Evolutionary conservation across 2,329 filamentous ascomycete species (phyloP), one percentile per base, ranked within the genome.

Genomic region (Cladobotryum protrusum): DNA sequence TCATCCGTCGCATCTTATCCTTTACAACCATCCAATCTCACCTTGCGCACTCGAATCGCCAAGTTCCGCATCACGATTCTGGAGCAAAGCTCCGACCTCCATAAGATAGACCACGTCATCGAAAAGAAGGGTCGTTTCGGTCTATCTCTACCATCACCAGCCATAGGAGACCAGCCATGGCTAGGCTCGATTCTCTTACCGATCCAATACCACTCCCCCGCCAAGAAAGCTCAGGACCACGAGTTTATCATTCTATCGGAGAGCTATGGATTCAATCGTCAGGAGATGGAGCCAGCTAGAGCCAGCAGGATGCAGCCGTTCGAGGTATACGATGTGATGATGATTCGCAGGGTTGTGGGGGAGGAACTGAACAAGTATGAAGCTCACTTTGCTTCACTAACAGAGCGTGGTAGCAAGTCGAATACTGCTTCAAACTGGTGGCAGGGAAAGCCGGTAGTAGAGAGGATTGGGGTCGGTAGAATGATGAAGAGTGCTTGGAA

Each of bases 281-380:
- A 49, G 8, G 48, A 49, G 36, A 40, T 49, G 48, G 43, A 43
- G 18, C 43, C 48, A 9, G 33, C 13, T 5, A 29, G 18, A 3
- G 48, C 48, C 4, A 34, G 6, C 5, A 40, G 40, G 40, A 40
- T 45, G 42, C 33, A 41, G 6, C 36, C 48, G 1, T 49, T 49
- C 29, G 43, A 40, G 9, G 43, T 45, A 3, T 49, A 49, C 18
- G 43, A 49, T 24, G 48, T 49, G 14, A 49, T 49, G 48, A 49
- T 49, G 48, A 45, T 49, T 18, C 37, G 35, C 11, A 45, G 48
- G 13, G 6, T 49, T 24, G 20, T 15, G 14, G 43, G 43, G 6
- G 36, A 45, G 4, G 48, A 49, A 24, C 24, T 49, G 18, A 32
- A 13, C 11, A 29, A 29, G 3, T 45, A 45, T 41, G 15, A 24